Base-by-base conservation (phyloP, 352 stramenopile species). In the Pythium sp. region DNA sequence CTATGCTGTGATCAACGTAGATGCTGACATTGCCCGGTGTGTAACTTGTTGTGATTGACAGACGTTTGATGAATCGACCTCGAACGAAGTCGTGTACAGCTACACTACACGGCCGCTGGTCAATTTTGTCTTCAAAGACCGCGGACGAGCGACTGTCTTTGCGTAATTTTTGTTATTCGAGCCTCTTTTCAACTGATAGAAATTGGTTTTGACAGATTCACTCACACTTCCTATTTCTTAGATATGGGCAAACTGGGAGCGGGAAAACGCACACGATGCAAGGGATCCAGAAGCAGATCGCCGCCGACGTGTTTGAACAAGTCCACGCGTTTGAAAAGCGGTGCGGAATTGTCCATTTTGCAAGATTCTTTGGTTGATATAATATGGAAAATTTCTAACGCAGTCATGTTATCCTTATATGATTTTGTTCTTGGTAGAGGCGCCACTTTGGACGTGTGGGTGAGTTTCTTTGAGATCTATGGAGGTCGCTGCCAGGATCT, bases 391-490 rank as follows among this genome's bases (percentile, higher is more conserved):
- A 18, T 41, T 41, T 24, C n/a, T 59, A 9, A 26, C 54, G 15
- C 28, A 18, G 22, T 2, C 11, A 59, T 41, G 18, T 18, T 41
- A 22, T 24, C 38, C 43, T 38, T 38, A 8, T 22, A 12, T 46
- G 7, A 58, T 54, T 28, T 68, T 36, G 20, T 3, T 34, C 36
- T 47, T 6, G 4, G 20, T 36, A 86, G 78, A 3, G 82, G 76
- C 30, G 77, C 86, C 43, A 71, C 86, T 12, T 66, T 99, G 38
- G 84, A 90, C 41, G 87, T 98, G 9, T 93, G 87, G 55, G 86
- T 98, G 58, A 98, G 91, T 38, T 97, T 98, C 43, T 99, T 99
- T 69, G 97, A 99, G 80, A 99, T 99, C 54, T 99, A 99, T 65
- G 95, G 97, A 0, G 95, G 95, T 53, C 96, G 98, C 34, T 93